Evolutionary conservation across 2,329 filamentous ascomycete genomes (phyloP).

Genomic region (Colletotrichum lindemuthianum): DNA sequence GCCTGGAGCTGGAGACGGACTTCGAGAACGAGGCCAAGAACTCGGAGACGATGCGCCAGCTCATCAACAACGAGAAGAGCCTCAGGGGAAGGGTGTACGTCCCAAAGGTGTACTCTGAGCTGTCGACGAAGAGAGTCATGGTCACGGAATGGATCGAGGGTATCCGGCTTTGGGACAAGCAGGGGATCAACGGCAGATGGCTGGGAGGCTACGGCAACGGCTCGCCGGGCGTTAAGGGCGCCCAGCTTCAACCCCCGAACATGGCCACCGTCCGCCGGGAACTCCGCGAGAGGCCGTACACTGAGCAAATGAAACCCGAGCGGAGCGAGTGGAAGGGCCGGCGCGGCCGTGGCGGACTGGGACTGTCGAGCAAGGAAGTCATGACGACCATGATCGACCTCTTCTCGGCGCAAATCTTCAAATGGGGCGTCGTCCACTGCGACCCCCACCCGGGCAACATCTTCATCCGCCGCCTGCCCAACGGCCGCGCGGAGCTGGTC

Average conservation of each 20-base stretch:
- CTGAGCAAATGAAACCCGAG: slow-evolving; percentile 79
- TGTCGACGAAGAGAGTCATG: slow-evolving; percentile 85
- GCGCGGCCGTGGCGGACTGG: slow-evolving; percentile 80
- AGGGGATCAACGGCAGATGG: slow-evolving; percentile 81
- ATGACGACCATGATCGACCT: slow-evolving; percentile 98
- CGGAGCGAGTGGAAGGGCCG: slow-evolving; percentile 81
- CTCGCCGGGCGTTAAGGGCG: slow-evolving; percentile 80
- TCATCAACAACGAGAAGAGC: slow-evolving; percentile 80
- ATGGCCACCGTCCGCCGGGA: slow-evolving; percentile 56
- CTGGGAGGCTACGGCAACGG: slow-evolving; percentile 78
- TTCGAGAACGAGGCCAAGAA: slow-evolving; percentile 94
- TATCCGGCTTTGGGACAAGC: slow-evolving; percentile 90
- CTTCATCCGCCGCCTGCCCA: slow-evolving; percentile 87
- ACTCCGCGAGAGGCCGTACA: slow-evolving; percentile 61
- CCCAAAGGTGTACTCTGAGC: slow-evolving; percentile 82
- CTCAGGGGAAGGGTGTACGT: slow-evolving; percentile 87
- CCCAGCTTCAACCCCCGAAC: slow-evolving; percentile 64
- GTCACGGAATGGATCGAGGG: slow-evolving; percentile 99
- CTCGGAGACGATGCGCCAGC: slow-evolving; percentile 81
- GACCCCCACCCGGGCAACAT: slow-evolving; percentile 98
- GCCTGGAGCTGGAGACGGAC: slow-evolving; percentile 92
- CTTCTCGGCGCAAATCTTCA: slow-evolving; percentile 98
- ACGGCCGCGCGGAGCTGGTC: slow-evolving; percentile 87
- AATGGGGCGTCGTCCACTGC: slow-evolving; percentile 95
- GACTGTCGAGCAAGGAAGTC: slow-evolving; percentile 82